These are phyloP conservation scores for Kalmanozyma brasiliensis DNA, from an alignment of 1,284 basidiomycete species.

Conservation along the genomic window DNA sequence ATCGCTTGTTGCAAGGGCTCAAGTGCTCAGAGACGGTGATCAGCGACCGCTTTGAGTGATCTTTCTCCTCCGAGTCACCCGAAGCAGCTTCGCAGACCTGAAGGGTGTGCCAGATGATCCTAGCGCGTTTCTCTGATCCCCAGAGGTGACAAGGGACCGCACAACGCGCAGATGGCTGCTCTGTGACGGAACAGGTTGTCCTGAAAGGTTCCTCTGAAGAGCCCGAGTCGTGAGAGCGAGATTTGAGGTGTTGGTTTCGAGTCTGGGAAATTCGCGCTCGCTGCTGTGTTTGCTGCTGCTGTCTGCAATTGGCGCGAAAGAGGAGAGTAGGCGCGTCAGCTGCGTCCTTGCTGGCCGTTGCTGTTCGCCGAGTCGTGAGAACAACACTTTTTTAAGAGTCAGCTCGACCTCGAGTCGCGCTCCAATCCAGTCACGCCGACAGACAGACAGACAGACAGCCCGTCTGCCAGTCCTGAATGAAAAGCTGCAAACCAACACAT, in stretches of 20 bases:
- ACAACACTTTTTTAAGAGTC: conserved; percentile 36
- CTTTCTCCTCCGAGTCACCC: too few species aligned
- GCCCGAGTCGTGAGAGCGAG: background rate
- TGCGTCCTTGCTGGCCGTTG: conserved; percentile 11
- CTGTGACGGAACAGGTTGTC: too few species aligned
- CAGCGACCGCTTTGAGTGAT: too few species aligned
- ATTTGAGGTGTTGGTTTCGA: conserved; percentile 18
- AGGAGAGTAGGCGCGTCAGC: conserved; percentile 27
- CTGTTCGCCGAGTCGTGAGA: conserved; percentile 10
- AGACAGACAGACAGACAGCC: background rate
- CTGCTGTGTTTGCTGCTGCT: conserved; percentile 2
- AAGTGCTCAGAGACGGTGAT: too few species aligned
- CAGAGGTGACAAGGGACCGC: too few species aligned
- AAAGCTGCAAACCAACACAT: conserved; percentile 7
- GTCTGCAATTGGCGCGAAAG: conserved; percentile 19
- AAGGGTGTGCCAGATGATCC: too few species aligned
- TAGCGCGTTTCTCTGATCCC: too few species aligned
- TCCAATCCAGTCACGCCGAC: conserved; percentile 13
- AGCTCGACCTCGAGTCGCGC: too few species aligned
- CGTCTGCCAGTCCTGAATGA: background rate
- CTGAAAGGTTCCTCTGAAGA: too few species aligned
- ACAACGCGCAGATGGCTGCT: too few species aligned
- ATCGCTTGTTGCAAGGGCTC: too few species aligned
- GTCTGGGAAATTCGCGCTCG: background rate
- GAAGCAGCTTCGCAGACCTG: too few species aligned